These are phyloP conservation scores for Colletotrichum aenigma DNA, from an alignment of 2,329 filamentous ascomycete species.

Conservation along the genomic window DNA sequence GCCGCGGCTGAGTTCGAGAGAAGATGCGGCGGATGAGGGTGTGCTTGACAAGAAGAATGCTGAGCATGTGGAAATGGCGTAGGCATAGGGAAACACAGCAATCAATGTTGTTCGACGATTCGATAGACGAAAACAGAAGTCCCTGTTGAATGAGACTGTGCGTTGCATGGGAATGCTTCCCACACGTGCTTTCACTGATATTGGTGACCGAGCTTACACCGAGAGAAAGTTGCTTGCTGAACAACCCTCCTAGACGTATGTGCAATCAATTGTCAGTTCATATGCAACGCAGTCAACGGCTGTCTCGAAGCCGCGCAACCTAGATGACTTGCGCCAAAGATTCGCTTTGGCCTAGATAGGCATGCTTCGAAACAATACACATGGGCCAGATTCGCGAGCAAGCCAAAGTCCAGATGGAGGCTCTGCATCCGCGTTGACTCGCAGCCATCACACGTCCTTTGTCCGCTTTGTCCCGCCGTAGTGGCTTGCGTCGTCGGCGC, in stretches of 20 bases:
- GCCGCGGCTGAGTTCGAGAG: not conserved
- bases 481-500: not conserved
- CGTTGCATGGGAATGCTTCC: fast-evolving
- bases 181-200: not conserved
- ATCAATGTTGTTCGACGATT: not conserved
- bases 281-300: not conserved
- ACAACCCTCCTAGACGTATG: not conserved
- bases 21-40: not conserved
- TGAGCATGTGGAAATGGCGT: not conserved
- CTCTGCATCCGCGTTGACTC: not conserved
- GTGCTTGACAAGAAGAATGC: not conserved
- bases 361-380: not conserved
- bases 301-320: not conserved
- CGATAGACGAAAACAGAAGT: fast-evolving
- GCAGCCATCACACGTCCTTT: not conserved
- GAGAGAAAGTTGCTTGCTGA: not conserved
- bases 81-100: not conserved
- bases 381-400: not conserved
- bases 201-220: not conserved
- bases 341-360: not conserved
- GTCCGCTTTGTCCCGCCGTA: not conserved
- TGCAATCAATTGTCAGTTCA: not conserved
- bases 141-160: not conserved
- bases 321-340: not conserved
- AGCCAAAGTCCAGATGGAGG: not conserved